A percentile compares a stretch with the other conserved stretches of the same genome.
These are phyloP conservation scores for Sordaria brevicollis DNA, from an alignment of 495 filamentous ascomycete species.

Conservation along the genomic window DNA sequence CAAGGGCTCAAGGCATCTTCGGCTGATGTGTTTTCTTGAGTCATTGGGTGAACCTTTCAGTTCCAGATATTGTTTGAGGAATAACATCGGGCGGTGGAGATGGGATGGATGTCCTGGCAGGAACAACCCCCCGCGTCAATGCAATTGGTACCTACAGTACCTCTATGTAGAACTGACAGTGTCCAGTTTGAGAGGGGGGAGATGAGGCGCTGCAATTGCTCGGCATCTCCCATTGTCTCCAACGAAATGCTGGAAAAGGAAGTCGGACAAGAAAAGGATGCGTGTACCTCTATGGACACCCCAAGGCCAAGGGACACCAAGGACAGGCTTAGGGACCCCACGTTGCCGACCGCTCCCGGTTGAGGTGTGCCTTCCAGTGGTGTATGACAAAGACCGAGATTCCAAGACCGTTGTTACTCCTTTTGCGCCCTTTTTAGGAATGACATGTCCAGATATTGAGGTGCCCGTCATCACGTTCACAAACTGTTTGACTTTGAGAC, in stretches of 20 bases:
- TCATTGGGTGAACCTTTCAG: neutral
- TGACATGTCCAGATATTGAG: neutral
- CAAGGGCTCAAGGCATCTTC: neutral
- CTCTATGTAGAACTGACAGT: too few relatives aligned
- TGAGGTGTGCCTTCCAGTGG: neutral
- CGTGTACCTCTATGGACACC: too few relatives aligned
- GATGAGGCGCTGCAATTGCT: neutral
- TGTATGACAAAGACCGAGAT: neutral
- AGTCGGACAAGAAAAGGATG: neutral
- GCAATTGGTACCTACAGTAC: too few relatives aligned
- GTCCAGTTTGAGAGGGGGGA: neutral
- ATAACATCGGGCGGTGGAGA: neutral
- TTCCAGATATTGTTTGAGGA: neutral
- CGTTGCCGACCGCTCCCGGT: neutral
- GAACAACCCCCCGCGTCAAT: neutral
- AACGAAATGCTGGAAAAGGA: neutral
- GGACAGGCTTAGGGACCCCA: neutral
- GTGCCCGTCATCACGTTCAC: neutral
- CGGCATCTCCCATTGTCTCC: neutral
- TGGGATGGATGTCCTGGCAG: neutral
- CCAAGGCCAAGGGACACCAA: too few relatives aligned
- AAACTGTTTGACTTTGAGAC: neutral
- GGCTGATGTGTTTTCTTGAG: neutral
- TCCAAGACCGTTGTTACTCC: neutral
- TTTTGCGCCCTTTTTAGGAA: neutral